These are phyloP conservation scores for Allium cepa DNA, from an alignment of 106 monocot species.

Conservation along the genomic window DNA sequence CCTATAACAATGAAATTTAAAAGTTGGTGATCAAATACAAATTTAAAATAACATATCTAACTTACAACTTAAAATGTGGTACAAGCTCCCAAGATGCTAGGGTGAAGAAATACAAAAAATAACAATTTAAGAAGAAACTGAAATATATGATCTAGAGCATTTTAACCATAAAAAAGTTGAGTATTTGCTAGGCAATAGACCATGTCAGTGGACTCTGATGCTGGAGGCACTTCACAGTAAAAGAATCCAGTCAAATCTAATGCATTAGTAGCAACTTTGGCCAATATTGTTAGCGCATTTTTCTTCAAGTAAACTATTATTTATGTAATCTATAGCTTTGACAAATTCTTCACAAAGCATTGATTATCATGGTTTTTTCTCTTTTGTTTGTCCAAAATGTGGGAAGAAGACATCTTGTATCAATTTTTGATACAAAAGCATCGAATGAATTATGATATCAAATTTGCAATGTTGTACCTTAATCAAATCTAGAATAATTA, in stretches of 20 bases:
- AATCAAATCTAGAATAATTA: conserved; percentile 73
- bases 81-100: no score
- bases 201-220: conserved; percentile 3
- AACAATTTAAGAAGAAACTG: no score
- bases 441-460: not conserved
- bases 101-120: no score
- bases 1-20: no score
- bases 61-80: no score
- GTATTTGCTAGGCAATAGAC: not conserved
- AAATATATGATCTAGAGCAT: no score
- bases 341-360: conserved; percentile 52
- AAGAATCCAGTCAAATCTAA: conserved; percentile 48
- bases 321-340: conserved; percentile 49
- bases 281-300: conserved; percentile 31
- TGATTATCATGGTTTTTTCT: conserved; percentile 79
- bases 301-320: conserved; percentile 33
- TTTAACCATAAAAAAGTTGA: no score
- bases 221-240: conserved; percentile 23
- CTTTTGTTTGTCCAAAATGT: conserved; percentile 31
- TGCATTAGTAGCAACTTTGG: conserved; percentile 30
- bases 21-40: no score
- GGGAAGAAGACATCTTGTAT: not conserved
- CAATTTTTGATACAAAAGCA: no score
- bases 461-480: conserved; percentile 29
- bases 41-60: no score